A percentile compares a stretch with the other conserved stretches of the same genome.
Conservation (phyloP, 352 stramenopile genomes). For the Chloridella minuta region DNA sequence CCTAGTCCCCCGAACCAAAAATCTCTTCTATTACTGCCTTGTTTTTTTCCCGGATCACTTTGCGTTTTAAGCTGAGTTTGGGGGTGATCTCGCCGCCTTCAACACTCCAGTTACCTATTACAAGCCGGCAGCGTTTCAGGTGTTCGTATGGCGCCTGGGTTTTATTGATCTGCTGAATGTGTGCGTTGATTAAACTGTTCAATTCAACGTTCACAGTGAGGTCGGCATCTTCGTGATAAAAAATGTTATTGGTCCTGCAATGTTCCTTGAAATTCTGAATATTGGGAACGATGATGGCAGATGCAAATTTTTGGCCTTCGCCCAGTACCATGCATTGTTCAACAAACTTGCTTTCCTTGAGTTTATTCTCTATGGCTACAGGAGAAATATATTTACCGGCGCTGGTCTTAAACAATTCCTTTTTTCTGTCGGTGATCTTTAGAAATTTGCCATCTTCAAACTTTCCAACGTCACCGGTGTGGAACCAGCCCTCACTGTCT, state of each 20-base stretch:
- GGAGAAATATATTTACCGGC: constrained; percentile 10
- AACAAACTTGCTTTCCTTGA: neutral
- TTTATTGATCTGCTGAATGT: neutral
- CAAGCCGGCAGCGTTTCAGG: neutral
- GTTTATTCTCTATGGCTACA: neutral
- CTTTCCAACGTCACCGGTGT: neutral
- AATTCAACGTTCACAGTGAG: neutral
- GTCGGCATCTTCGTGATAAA: neutral
- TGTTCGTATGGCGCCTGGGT: neutral
- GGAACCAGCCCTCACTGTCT: constrained; percentile 10
- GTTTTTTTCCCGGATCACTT: constrained; percentile 5
- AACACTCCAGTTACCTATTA: neutral
- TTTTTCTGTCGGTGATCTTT: constrained; percentile 13
- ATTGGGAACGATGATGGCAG: neutral
- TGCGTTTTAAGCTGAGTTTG: constrained; percentile 5
- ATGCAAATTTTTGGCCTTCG: constrained; percentile 12
- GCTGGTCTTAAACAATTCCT: neutral
- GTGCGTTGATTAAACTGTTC: neutral
- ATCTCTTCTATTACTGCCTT: neutral
- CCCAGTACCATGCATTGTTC: neutral
- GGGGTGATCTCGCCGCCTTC: neutral
- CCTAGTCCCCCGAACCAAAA: neutral
- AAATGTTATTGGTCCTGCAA: neutral
- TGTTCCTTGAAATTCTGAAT: neutral
- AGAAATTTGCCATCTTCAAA: neutral